phyloP scores from a whole-genome alignment of 2,329 filamentous ascomycete genomes.

The Nemania abortiva region DNA sequence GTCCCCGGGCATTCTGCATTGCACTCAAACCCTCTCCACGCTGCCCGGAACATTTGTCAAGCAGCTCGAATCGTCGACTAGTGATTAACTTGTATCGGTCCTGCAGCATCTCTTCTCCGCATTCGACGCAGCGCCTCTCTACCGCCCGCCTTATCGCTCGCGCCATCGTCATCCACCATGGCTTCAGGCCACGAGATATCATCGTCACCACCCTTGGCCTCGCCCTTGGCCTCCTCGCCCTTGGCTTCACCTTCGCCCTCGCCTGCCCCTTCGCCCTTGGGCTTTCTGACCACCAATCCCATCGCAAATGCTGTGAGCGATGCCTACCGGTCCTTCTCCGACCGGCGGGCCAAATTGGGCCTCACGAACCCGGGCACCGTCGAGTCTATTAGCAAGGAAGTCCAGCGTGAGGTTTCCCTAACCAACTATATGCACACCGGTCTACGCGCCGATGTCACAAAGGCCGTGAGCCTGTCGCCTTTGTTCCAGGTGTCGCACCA shows the following conservation, averaged over 20 bases:
- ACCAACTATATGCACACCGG: constrained; percentile 98
- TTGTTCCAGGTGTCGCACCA: constrained; percentile 98
- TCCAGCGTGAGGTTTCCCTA: constrained; percentile 95
- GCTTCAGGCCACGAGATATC: constrained; percentile 56
- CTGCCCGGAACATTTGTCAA: background rate
- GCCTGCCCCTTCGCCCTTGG: constrained; percentile 62
- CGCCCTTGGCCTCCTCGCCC: background rate
- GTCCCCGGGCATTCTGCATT: constrained; percentile 8
- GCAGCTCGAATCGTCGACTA: background rate
- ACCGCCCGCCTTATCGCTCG: constrained; percentile 35
- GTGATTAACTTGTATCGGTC: background rate
- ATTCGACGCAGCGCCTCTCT: constrained; percentile 41
- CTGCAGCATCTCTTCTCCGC: constrained; percentile 23
- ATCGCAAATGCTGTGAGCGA: constrained; percentile 77
- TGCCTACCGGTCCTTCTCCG: constrained; percentile 83
- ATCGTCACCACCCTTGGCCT: constrained; percentile 30
- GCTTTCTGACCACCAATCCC: constrained; percentile 80
- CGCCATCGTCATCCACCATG: constrained; percentile 57
- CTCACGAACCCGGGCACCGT: constrained; percentile 93
- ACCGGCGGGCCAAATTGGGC: constrained; percentile 87
- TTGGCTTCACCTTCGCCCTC: background rate
- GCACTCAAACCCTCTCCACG: constrained; percentile 9
- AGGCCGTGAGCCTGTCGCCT: constrained; percentile 92
- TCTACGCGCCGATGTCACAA: constrained; percentile 94
- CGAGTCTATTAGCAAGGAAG: constrained; percentile 89